These are phyloP conservation scores for Adansonia grandidieri DNA, from an alignment of 441 rosid species.

Conservation along the genomic window DNA sequence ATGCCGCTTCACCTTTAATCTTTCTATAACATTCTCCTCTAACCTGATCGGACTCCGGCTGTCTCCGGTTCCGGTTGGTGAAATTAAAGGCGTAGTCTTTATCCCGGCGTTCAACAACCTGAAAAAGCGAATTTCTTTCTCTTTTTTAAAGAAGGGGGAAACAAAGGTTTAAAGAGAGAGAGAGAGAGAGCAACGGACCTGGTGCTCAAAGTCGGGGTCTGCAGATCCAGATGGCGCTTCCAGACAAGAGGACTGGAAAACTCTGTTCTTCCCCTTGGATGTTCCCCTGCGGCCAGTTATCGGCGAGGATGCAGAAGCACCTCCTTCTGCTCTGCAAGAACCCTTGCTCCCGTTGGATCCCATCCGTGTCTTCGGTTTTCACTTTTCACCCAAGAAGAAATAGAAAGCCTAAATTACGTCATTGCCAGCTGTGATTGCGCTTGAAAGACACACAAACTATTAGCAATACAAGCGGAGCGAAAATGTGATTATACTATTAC, in stretches of 20 bases:
- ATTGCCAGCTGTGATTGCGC: conserved; percentile 16
- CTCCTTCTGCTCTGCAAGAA: conserved; percentile 26
- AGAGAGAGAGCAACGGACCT: conserved; percentile 21
- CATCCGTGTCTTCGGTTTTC: conserved; percentile 44
- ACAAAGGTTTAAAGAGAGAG: no score
- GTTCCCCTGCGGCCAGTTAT: conserved; percentile 44
- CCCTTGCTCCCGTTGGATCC: conserved; percentile 87
- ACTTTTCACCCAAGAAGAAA: conserved; percentile 4
- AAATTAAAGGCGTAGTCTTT: conserved; percentile 35
- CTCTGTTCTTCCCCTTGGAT: conserved; percentile 51
- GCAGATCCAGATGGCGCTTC: conserved; percentile 67
- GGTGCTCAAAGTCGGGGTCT: conserved; percentile 35
- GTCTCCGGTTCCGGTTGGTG: conserved; percentile 32
- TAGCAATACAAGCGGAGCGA: no score
- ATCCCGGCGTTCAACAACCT: conserved; percentile 23
- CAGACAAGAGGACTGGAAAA: conserved; percentile 76
- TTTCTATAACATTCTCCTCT: conserved; percentile 56
- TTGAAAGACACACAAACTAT: not conserved
- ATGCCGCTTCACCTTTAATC: conserved; percentile 40
- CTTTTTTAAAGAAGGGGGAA: no score
- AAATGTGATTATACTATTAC: no score
- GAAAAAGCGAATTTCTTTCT: not conserved
- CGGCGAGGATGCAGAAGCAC: conserved; percentile 29
- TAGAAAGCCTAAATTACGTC: conserved; percentile 32
- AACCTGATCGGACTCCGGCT: conserved; percentile 39